A percentile compares a stretch with the other conserved stretches of the same genome.
Conservation (phyloP, 2,329 filamentous ascomycete species). For the Metarhizium brunneum region DNA sequence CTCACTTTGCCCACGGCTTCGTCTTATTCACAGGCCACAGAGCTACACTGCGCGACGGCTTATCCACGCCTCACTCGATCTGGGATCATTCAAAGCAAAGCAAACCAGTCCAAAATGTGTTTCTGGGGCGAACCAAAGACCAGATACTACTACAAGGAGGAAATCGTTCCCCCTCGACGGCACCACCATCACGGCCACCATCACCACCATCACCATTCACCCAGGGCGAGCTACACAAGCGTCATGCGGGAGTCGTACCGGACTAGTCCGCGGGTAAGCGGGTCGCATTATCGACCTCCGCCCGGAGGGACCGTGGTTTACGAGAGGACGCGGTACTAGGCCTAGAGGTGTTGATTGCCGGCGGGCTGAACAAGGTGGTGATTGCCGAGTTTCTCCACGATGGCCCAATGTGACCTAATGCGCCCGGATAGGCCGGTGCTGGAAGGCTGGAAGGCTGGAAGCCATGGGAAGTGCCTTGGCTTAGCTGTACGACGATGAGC, state of each 20-base stretch:
- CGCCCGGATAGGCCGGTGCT: not conserved
- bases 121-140: conserved; percentile 34
- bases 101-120: conserved; percentile 33
- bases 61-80: not conserved
- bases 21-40: not conserved
- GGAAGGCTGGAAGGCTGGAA: too few relatives aligned
- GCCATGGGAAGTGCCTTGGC: too few relatives aligned
- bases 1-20: not conserved
- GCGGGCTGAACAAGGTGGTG: too few relatives aligned
- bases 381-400: too few relatives aligned
- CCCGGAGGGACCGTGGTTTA: conserved; percentile 27
- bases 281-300: conserved; percentile 10
- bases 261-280: conserved; percentile 33
- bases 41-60: not conserved
- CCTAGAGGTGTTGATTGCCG: too few relatives aligned
- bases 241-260: conserved; percentile 26
- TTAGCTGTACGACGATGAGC: too few relatives aligned
- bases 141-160: conserved; percentile 47
- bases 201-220: conserved; percentile 24
- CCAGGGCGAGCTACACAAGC: conserved; percentile 34
- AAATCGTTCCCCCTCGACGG: conserved; percentile 36
- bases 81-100: not conserved
- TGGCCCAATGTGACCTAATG: not conserved
- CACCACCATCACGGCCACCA: conserved; percentile 25
- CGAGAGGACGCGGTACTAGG: conserved; percentile 20